Base-by-base conservation (phyloP, 805 yeast species). In the Wickerhamomyces xylosicus region DNA sequence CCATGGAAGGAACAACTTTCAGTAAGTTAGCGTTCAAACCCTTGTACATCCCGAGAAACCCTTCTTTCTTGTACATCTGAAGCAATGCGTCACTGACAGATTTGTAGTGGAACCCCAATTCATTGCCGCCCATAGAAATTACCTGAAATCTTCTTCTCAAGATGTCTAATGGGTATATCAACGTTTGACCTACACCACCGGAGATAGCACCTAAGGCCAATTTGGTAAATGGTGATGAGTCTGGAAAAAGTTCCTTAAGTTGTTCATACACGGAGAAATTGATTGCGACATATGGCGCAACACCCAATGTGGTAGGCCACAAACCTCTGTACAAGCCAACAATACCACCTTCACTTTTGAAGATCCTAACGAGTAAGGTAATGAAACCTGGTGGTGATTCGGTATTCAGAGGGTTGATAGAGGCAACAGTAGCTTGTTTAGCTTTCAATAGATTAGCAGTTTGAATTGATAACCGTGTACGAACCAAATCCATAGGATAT, bases 1-100 rank as follows among this genome's bases (percentile, higher is more conserved):
- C 97, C 89, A 92, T 90, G 13, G 92, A 79, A 0, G 97, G 97
- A 35, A 86, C 83, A 4, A 90, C 92, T 56, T 89, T 90, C 67
- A 84, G 79, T 56, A 85, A 66, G 54, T 86, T 86, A 2, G 95
- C 92, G 3, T 77, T 69, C 57, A 81, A 65, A 0, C 90, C 90
- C 50, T 74, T 79, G 62, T 79, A 82, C 31, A 82, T 72, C 1
- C 89, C 90, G 34, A 57, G 63, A 36, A 69, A 63, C 1, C 97
- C 97, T 58, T 90, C 97, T 17, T 67, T 62, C 45, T 61, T 68
- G 42, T 81, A 77, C 29, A 90, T 85, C 5, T 81, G 71, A 3
- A 61, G 55, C 25, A 90, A 57, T 0, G 97, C 97, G 49, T 84
- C 82, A 54, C 67, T 50, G 3, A 85, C 86, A 9, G 87, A 73